These are phyloP conservation scores for Malus asiatica DNA, from an alignment of 306 rosid species.

Conservation along the genomic window DNA sequence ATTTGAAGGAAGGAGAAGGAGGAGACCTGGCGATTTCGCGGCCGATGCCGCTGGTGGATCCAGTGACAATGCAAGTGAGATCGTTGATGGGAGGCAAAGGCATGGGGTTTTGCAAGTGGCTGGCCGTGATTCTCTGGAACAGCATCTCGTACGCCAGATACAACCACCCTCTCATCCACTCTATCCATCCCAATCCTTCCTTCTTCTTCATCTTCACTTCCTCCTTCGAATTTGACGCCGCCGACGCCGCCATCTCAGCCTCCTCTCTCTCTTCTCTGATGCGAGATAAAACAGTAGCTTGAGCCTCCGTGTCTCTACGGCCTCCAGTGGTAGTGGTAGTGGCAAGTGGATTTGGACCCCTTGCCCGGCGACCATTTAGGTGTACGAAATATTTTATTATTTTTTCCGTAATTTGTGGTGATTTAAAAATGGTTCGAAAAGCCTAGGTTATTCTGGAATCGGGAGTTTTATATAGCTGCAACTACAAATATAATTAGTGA, in stretches of 20 bases:
- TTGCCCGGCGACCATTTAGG: no score
- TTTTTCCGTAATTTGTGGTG: no score
- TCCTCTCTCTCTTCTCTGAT: neutral
- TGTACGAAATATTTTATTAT: no score
- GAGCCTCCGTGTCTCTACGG: neutral
- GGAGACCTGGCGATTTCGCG: slow-evolving; percentile 79
- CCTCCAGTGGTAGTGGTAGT: no score
- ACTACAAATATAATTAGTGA: no score
- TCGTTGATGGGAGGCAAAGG: slow-evolving; percentile 77
- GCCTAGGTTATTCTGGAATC: no score
- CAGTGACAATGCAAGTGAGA: slow-evolving; percentile 81
- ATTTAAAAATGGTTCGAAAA: no score
- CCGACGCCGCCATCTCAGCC: slow-evolving; percentile 32
- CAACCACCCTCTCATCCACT: slow-evolving; percentile 81
- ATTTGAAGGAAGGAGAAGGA: neutral
- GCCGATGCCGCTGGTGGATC: slow-evolving; percentile 97
- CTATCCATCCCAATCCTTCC: slow-evolving; percentile 73
- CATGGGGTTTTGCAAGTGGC: slow-evolving; percentile 83
- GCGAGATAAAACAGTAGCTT: neutral
- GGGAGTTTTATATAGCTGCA: no score
- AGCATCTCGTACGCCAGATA: slow-evolving; percentile 56
- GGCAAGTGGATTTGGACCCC: no score
- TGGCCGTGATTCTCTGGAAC: slow-evolving; percentile 79
- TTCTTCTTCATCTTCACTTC: slow-evolving; percentile 29
- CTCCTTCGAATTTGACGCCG: slow-evolving; percentile 33